Evolutionary conservation across 2,329 filamentous ascomycete genomes (phyloP), one percentile per base, ranked within the genome.

Genomic region (Pestalotiopsis sp.): DNA sequence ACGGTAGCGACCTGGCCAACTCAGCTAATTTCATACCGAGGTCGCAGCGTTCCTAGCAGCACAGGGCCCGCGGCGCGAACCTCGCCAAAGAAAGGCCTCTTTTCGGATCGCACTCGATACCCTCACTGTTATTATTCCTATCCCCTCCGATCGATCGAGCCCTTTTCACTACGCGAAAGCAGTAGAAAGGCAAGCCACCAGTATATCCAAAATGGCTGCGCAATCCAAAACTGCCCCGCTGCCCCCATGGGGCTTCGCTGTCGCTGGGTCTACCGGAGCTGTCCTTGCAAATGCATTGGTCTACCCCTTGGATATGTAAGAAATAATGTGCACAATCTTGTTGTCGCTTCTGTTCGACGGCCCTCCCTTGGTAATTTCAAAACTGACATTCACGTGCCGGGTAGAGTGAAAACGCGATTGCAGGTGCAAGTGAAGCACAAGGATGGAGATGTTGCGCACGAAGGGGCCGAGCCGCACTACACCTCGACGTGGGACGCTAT

Each of bases 271-370:
- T 65, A 93, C 93, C 22, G 96, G 96, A 70, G 96, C 96, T 60
- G 94, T 98, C 48, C 86, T 99, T 68, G 96, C 96, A 68, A 99
- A 99, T 84, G 92, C 94, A 58, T 83, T 98, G 70, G 95, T 98
- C 68, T 99, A 99, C 81, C 96, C 96, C 60, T 86, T 99, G 69
- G 96, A 99, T 81, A 94, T 99, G 94, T 97, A 85, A 84, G 92
- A 82, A 24, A 38, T 24, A 64, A 62, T 60, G 9, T n/a, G 20
- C 38, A 14, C 35, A 13, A 5, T n/a, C 38, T 39, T 40, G 3
- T 26, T n/a, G 10, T 26, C 9, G 4, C 24, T 22, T 10, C 14
- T 59, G 6, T 4, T n/a, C 24, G 56, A 26, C 10, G 26, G 3
- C 13, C 40, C 9, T 64, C 20, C 14, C 69, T 48, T 59, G 65